Base-by-base conservation (phyloP, 306 rosid species). In the Phaseolus lunatus region DNA sequence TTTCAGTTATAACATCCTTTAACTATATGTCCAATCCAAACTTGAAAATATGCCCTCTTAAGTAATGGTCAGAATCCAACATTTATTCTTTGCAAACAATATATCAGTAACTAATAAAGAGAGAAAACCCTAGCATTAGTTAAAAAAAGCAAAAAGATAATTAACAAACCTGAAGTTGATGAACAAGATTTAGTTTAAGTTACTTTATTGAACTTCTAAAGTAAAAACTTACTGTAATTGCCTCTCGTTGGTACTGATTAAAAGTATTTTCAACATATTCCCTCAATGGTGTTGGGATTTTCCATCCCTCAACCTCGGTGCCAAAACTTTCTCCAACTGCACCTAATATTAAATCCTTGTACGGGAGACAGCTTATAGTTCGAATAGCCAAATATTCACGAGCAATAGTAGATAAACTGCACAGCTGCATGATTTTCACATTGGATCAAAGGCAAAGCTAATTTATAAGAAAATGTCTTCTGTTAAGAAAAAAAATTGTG, bases 331-430 rank as follows among this genome's bases (percentile, higher is more conserved):
- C 88, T 78, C 77, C 88, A 68, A 80, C 64, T 31, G 91, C 93
- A 65, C 82, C 73, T 81, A 94, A 61, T 81, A 94, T 94, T 80
- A 94, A 74, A 86, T 94, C 98, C 87, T 79, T 90, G 82, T 89
- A 94, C n/a, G 89, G 93, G 62, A 92, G 91, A 78, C 74, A 81
- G 49, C 86, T 61, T 78, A 94, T 78, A 8, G 95, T 85, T 81
- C 82, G 85, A 47, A 94, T 31, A 27, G 97, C 97, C 77, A 86
- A 26, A 87, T 90, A 94, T 84, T 94, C 97, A 75, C 95, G 96
- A 73, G 87, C 90, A 70, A 87, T 90, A 33, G 98, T 94, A 41
- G 98, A 94, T 81, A 94, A 84, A 82, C 90, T 94, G 93, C 98
- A 90, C 43, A 90, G 78, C 98, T 94, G 86, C 88, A 86, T 70